Percentiles rank a stretch among this genome's conserved stretches.
Conservation (phyloP, 148 eudicot species). For the Linanthus parryae region DNA sequence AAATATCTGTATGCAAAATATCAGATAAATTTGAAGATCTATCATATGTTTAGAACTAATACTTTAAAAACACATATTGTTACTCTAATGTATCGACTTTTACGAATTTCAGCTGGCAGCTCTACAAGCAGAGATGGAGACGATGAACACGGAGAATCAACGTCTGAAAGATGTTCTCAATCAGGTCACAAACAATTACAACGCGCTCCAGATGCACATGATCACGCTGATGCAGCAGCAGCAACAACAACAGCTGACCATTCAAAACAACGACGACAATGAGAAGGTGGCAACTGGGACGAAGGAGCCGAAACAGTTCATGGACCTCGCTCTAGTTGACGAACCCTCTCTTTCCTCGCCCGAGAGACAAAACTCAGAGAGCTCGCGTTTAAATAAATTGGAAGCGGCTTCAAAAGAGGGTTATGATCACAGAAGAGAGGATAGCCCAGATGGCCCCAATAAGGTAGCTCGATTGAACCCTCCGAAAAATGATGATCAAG, state of each 20-base stretch:
- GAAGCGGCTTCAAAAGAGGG: conserved; percentile 6
- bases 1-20: no score
- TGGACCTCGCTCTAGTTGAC: conserved; percentile 36
- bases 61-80: no score
- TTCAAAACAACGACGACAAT: background rate
- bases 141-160: conserved; percentile 32
- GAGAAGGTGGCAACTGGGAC: background rate
- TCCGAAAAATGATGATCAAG: conserved; percentile 3
- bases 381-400: conserved; percentile 12
- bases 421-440: conserved; percentile 1
- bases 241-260: background rate
- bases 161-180: conserved; percentile 26
- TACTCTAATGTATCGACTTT: no score
- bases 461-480: conserved; percentile 11
- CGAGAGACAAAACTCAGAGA: conserved; percentile 16
- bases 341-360: conserved; percentile 19
- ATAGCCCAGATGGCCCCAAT: no score
- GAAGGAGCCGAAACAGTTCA: conserved; percentile 39
- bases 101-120: conserved; percentile 13
- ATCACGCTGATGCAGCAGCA: conserved; percentile 33
- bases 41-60: no score
- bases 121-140: conserved; percentile 32
- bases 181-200: conserved; percentile 25
- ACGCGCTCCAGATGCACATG: conserved; percentile 35
- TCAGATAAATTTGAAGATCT: no score